phyloP scores from a whole-genome alignment of 805 yeast species.

The Torulaspora franciscae region DNA sequence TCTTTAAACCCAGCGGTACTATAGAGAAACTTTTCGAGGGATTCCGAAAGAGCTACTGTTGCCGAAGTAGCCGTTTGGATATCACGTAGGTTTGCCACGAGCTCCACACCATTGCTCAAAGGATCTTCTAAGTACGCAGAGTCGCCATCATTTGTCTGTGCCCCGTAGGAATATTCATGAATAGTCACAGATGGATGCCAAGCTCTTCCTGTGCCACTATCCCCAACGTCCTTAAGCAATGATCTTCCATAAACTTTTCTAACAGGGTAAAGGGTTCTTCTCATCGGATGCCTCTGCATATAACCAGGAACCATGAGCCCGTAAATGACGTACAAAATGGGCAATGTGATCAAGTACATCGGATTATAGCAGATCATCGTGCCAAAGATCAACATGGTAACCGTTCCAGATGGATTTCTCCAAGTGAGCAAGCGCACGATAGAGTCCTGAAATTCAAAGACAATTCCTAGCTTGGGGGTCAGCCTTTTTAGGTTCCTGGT shows the following conservation, averaged over 20 bases:
- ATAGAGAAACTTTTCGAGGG: slow-evolving; percentile 49
- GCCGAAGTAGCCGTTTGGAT: slow-evolving; percentile 61
- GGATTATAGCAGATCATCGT: slow-evolving; percentile 72
- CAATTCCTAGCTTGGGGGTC: slow-evolving; percentile 49
- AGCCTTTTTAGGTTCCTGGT: slow-evolving; percentile 54
- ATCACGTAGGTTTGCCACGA: slow-evolving; percentile 61
- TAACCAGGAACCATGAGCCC: slow-evolving; percentile 69
- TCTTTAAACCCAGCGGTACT: slow-evolving; percentile 68
- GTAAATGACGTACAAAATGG: slow-evolving; percentile 50
- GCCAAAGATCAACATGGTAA: slow-evolving; percentile 52
- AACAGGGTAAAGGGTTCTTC: slow-evolving; percentile 40
- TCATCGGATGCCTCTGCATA: slow-evolving; percentile 59
- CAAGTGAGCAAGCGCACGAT: slow-evolving; percentile 60
- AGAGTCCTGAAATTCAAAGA: slow-evolving; percentile 60
- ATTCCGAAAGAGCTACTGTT: slow-evolving; percentile 46
- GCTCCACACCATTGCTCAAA: slow-evolving; percentile 38
- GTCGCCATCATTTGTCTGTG: slow-evolving; percentile 3
- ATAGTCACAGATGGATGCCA: slow-evolving; percentile 10
- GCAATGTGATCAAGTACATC: slow-evolving; percentile 57
- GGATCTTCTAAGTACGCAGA: slow-evolving; percentile 26
- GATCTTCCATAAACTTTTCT: slow-evolving; percentile 51
- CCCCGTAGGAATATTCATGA: slow-evolving; percentile 10
- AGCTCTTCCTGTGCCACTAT: slow-evolving; percentile 21
- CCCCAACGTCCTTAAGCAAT: slow-evolving; percentile 38
- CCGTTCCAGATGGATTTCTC: slow-evolving; percentile 68